Percentiles rank a stretch among this genome's conserved stretches.
phyloP scores from a whole-genome alignment of 2,329 filamentous ascomycete species.

The Ophiostoma angusticollis region DNA sequence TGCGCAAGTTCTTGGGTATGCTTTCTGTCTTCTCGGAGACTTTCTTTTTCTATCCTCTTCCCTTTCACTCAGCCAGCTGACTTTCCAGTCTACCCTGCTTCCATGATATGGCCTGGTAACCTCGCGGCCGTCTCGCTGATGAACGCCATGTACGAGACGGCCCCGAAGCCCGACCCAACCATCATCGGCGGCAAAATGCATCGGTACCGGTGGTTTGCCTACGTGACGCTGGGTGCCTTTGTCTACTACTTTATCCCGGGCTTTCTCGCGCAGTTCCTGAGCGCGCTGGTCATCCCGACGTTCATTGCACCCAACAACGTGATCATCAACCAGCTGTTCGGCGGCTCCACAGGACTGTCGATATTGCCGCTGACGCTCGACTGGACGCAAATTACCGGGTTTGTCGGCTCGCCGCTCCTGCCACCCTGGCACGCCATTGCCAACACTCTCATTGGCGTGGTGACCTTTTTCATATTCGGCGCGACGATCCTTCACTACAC shows the following conservation, averaged over 20 bases:
- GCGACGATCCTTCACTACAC: slow-evolving; percentile 50
- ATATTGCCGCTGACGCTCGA: slow-evolving; percentile 33
- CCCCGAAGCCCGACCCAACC: slow-evolving; percentile 34
- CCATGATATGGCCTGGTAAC: slow-evolving; percentile 64
- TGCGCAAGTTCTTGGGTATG: slow-evolving; percentile 51
- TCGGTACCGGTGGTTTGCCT: slow-evolving; percentile 36
- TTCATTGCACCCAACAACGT: slow-evolving; percentile 35
- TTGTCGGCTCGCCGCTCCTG: slow-evolving; percentile 53
- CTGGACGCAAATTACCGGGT: slow-evolving; percentile 54
- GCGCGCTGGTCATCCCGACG: slow-evolving; percentile 33
- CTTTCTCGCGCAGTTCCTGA: slow-evolving; percentile 35
- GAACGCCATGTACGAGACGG: slow-evolving; percentile 58
- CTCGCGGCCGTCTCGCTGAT: slow-evolving; percentile 55
- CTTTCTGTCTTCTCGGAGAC: too few species aligned
- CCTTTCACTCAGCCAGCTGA: too few species aligned
- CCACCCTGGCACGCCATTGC: slow-evolving; percentile 62
- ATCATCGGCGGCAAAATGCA: slow-evolving; percentile 52
- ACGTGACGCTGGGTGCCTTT: slow-evolving; percentile 29
- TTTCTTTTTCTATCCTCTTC: too few species aligned
- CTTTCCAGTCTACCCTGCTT: slow-evolving; percentile 51
- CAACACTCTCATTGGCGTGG: slow-evolving; percentile 56
- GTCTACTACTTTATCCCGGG: slow-evolving; percentile 42
- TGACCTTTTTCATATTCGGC: slow-evolving; percentile 51
- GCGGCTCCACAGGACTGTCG: slow-evolving; percentile 30
- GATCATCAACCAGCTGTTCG: slow-evolving; percentile 36